These are phyloP conservation scores for Fraxinus sp. DNA, from an alignment of 305 asterid genomes.

Conservation along the genomic window DNA sequence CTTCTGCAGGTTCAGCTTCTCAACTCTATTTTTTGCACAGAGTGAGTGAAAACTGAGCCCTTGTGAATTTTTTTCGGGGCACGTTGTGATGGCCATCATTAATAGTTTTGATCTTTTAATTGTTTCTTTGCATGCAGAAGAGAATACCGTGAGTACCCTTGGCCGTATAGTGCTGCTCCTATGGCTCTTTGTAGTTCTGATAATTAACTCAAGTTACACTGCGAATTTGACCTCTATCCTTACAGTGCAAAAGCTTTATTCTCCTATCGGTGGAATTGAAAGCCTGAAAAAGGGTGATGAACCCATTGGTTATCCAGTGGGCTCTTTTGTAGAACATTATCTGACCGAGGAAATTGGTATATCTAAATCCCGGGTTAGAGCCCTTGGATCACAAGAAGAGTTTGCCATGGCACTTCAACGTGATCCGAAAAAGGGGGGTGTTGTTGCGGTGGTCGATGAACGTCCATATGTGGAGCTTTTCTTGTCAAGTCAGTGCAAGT, in stretches of 20 bases:
- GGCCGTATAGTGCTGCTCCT: constrained; percentile 70
- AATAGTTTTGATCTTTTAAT: constrained; percentile 9
- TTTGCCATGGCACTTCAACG: constrained; percentile 55
- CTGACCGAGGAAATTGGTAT: constrained; percentile 54
- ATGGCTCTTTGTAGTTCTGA: constrained; percentile 83
- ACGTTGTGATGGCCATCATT: not conserved
- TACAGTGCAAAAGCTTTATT: constrained; percentile 75
- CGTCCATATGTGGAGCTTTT: constrained; percentile 73
- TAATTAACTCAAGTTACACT: constrained; percentile 78
- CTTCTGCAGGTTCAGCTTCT: constrained; percentile 56
- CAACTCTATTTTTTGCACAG: constrained; percentile 58
- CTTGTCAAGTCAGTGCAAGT: constrained; percentile 59
- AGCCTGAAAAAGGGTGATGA: constrained; percentile 51
- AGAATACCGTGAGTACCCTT: constrained; percentile 64
- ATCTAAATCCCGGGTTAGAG: constrained; percentile 49
- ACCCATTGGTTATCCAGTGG: constrained; percentile 72
- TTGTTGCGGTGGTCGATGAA: constrained; percentile 78
- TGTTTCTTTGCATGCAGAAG: constrained; percentile 44
- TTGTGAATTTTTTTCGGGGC: not conserved
- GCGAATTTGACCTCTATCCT: constrained; percentile 85
- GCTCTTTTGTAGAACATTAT: constrained; percentile 68
- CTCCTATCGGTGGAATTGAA: constrained; percentile 80
- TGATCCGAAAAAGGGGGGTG: constrained; percentile 67
- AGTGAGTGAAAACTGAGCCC: constrained; percentile 38
- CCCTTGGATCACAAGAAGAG: constrained; percentile 67